A percentile compares a stretch with the other conserved stretches of the same genome.
These are phyloP conservation scores for Eustoma russellianum DNA, from an alignment of 257 asterid species.

Conservation along the genomic window DNA sequence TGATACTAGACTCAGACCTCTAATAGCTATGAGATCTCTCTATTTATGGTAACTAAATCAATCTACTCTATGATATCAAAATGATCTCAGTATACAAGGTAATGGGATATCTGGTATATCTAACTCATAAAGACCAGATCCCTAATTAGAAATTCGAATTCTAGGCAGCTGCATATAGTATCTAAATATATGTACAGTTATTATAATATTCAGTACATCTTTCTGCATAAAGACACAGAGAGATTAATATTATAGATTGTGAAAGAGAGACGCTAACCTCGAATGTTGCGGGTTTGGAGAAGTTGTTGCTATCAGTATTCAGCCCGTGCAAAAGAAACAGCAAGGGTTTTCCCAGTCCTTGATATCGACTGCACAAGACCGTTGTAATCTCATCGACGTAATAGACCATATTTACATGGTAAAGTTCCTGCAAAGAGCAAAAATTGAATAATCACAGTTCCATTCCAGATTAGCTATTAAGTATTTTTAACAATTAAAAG, in stretches of 20 bases:
- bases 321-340: constrained; percentile 87
- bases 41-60: too few relatives aligned
- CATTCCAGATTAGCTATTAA: not conserved
- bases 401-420: constrained; percentile 51
- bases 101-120: too few relatives aligned
- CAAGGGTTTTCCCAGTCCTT: constrained; percentile 60
- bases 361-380: constrained; percentile 47
- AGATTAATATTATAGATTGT: not conserved
- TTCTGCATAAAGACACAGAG: constrained; percentile 1
- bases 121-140: too few relatives aligned
- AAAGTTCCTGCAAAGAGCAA: constrained; percentile 55
- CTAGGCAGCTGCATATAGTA: too few relatives aligned
- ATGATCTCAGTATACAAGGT: too few relatives aligned
- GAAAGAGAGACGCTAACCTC: constrained; percentile 41
- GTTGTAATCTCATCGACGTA: constrained; percentile 68
- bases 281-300: constrained; percentile 74
- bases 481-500: not conserved
- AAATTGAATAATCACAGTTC: constrained; percentile 4
- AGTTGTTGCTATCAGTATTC: constrained; percentile 80
- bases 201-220: too few relatives aligned
- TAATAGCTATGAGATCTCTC: too few relatives aligned
- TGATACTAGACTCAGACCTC: too few relatives aligned
- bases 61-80: too few relatives aligned
- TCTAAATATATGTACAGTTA: too few relatives aligned
- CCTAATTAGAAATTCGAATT: too few relatives aligned